Base-by-base conservation (phyloP, 164 flowering plant genomes). In the Kingdonia uniflora region DNA sequence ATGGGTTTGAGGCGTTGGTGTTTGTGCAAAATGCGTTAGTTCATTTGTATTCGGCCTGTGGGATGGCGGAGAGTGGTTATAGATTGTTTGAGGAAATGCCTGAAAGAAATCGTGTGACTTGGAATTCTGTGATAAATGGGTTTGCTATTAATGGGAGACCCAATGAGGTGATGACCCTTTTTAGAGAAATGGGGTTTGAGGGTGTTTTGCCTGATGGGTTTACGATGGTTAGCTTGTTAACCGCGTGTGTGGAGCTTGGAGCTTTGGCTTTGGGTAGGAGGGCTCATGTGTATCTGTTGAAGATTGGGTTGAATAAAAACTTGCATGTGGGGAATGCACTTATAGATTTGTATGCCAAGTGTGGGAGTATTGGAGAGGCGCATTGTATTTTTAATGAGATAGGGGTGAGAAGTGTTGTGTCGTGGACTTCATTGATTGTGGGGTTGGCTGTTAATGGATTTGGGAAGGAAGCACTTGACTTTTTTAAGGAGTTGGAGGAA, bases 81-180 rank as follows among this genome's bases (percentile, higher is more conserved):
- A 63, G 60, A 53, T 4, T 66, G 70, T 70, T 70, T 52, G 70
- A 44, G 21, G 20, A 13, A 42, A 59, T 70, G 62, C 35, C 62
- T 25, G 56, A 52, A 11, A 70, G 56, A 33, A 54, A 62, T 26
- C 52, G 62, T 8, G 74, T 70, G 20, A 61, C 62, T 39, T 70
- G 74, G 74, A 70, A 66, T 51, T 52, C 70, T 26, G 62, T 70
- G 46, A 66, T 70, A 35, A 70, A 70, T 60, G 74, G 74, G 55
- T 66, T 59, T 60, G 61, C 74, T 12, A 23, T 49, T 8, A 70
- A 70, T 54, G 74, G 70, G 5, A 58, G 68, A 19, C 74, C 74
- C 1, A 62, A 70, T 54, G 74, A 70, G 42, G 65, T 68, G 12
- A 33, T 70, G 62, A 59, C 65, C 1, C 62, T 70, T 21, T 63